Percentiles rank a stretch among this genome's conserved stretches.
Evolutionary conservation across 345 rosid species (phyloP).

Genomic region (Conringia planisiliqua): DNA sequence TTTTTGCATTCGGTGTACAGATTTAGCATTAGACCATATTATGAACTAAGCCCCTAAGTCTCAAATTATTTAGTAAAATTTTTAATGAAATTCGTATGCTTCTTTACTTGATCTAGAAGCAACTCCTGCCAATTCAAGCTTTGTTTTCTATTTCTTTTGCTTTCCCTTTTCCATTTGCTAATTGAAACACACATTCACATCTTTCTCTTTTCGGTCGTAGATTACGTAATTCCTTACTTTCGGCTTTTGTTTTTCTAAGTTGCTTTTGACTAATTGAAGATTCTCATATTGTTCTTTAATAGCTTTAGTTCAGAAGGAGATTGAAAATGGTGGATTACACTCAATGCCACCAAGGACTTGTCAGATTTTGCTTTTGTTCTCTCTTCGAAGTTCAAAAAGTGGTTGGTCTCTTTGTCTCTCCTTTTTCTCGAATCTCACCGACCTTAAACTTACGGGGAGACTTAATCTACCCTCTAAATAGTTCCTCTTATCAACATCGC

Average conservation of each 20-base stretch:
- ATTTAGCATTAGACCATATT: not conserved
- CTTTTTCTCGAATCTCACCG: slow-evolving; percentile 31
- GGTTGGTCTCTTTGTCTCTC: slow-evolving; percentile 30
- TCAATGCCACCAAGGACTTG: slow-evolving; percentile 20
- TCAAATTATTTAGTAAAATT: not conserved
- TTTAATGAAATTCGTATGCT: not conserved
- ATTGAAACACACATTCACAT: slow-evolving; percentile 12
- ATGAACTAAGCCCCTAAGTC: not conserved
- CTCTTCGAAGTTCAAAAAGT: slow-evolving; percentile 26
- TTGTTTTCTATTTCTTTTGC: slow-evolving; percentile 24
- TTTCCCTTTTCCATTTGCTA: slow-evolving; percentile 1
- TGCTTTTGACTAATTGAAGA: slow-evolving; percentile 34
- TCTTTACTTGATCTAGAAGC: slow-evolving; percentile 31
- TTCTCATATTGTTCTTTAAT: slow-evolving; percentile 21
- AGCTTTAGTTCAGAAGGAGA: slow-evolving; percentile 18
- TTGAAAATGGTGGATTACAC: slow-evolving; percentile 21
- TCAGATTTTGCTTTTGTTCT: slow-evolving; percentile 26
- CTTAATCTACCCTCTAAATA: slow-evolving; percentile 5
- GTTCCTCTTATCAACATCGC: slow-evolving; percentile 10
- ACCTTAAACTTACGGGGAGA: slow-evolving; percentile 1
- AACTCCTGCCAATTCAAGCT: slow-evolving; percentile 30
- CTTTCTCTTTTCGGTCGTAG: slow-evolving; percentile 14
- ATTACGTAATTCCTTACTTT: slow-evolving; percentile 26
- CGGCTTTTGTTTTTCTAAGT: slow-evolving; percentile 24
- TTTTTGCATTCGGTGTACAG: not conserved